Conservation (phyloP, 2,329 filamentous ascomycete species). For the Ilyonectria mors-panacis region DNA sequence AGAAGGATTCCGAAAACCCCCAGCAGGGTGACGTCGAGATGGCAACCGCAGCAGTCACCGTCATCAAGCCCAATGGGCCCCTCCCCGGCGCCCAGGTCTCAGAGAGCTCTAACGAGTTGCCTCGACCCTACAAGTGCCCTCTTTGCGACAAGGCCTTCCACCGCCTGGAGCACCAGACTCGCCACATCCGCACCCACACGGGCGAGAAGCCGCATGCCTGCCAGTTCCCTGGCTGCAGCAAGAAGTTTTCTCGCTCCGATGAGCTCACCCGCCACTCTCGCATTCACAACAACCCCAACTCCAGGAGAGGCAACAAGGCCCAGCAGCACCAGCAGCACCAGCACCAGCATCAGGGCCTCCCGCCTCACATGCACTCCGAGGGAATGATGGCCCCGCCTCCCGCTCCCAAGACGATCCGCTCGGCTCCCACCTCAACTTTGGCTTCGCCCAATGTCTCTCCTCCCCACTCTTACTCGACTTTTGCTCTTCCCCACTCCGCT, state of each 20-base stretch:
- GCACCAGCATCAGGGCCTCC: conserved; percentile 55
- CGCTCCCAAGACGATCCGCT: conserved; percentile 85
- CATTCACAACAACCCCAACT: conserved; percentile 99
- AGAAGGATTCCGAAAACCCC: conserved; percentile 43
- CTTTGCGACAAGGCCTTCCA: conserved; percentile 99
- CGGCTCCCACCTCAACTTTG: conserved; percentile 87
- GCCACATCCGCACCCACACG: conserved; percentile 96
- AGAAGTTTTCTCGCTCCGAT: conserved; percentile 96
- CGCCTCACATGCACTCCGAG: conserved; percentile 65
- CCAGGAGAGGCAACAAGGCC: conserved; percentile 89
- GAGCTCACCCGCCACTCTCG: conserved; percentile 96
- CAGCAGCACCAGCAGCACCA: conserved; percentile 59
- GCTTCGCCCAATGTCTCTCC: conserved; percentile 97
- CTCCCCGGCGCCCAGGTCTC: conserved; percentile 73
- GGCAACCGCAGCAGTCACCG: conserved; percentile 65
- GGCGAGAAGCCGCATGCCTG: conserved; percentile 98
- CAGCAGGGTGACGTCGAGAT: conserved; percentile 61
- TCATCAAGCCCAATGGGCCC: conserved; percentile 75
- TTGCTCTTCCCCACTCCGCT: conserved; percentile 65
- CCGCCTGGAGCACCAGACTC: conserved; percentile 92
- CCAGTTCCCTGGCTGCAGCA: conserved; percentile 94
- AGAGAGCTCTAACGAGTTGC: conserved; percentile 78
- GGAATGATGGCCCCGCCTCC: conserved; percentile 85
- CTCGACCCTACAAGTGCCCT: conserved; percentile 97
- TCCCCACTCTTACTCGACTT: conserved; percentile 88